phyloP scores from a whole-genome alignment of 345 rosid species.

The Fremontodendron californicum region DNA sequence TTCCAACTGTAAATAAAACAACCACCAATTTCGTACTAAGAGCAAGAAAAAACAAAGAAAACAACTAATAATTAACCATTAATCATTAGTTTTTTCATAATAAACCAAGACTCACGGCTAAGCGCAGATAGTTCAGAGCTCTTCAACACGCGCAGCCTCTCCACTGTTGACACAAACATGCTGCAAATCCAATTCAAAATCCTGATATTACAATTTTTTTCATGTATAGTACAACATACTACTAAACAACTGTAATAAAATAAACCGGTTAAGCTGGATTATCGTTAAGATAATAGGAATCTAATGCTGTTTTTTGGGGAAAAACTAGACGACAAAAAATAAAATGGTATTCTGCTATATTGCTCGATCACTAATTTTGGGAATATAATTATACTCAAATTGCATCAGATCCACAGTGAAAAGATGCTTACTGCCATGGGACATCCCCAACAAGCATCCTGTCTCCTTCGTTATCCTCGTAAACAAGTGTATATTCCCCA shows the following conservation, averaged over 20 bases:
- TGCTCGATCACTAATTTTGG: conserved; percentile 17
- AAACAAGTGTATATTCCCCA: conserved; percentile 93
- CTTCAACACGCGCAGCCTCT: conserved; percentile 88
- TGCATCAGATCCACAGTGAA: conserved; percentile 34
- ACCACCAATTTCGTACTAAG: background rate
- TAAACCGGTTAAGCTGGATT: background rate
- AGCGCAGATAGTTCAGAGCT: conserved; percentile 61
- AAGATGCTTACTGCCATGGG: conserved; percentile 96
- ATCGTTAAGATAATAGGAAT: conserved; percentile 19
- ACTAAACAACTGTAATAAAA: background rate
- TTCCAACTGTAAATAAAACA: conserved; percentile 35
- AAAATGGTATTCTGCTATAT: background rate
- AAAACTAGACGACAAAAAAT: conserved; percentile 23
- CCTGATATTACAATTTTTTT: background rate
- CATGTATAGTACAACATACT: background rate
- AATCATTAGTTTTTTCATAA: background rate
- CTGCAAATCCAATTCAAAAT: conserved; percentile 35
- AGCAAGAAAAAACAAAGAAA: background rate
- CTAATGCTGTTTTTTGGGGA: conserved; percentile 23
- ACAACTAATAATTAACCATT: too few relatives aligned
- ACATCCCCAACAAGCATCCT: conserved; percentile 99
- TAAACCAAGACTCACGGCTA: conserved; percentile 30
- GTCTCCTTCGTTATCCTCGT: conserved; percentile 98
- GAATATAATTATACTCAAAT: conserved; percentile 24
- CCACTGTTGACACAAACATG: conserved; percentile 87